Conservation (phyloP, 2,329 filamentous ascomycete species). For the Cephalotrichum gorgonifer region DNA sequence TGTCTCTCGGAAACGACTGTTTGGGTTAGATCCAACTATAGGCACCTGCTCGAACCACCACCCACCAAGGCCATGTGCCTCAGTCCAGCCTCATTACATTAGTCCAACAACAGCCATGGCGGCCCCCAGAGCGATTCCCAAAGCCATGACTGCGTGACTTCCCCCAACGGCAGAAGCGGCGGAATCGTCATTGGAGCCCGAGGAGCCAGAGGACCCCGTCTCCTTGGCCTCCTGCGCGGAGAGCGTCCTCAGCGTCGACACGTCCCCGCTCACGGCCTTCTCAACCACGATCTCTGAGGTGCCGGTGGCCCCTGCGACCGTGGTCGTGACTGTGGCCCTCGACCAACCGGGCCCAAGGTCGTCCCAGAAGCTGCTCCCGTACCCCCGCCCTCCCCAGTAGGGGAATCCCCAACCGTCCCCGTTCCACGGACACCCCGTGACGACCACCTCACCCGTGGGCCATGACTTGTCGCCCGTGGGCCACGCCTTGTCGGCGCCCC, state of each 20-base stretch:
- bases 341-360: conserved; percentile 11
- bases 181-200: conserved; percentile 4
- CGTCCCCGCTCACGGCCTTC: conserved; percentile 8
- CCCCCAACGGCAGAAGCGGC: background rate
- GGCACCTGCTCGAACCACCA: background rate
- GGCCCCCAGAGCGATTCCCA: conserved; percentile 11
- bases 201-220: conserved; percentile 5
- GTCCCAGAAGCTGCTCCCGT: conserved; percentile 11
- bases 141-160: conserved; percentile 7
- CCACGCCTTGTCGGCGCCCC: conserved; percentile 8
- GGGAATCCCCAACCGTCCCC: conserved; percentile 12
- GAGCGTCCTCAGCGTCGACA: conserved; percentile 11
- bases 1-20: background rate
- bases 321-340: conserved; percentile 13
- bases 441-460: conserved; percentile 12
- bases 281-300: conserved; percentile 5
- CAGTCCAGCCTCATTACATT: conserved; percentile 10
- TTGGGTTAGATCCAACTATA: background rate
- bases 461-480: conserved; percentile 5
- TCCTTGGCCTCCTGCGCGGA: conserved; percentile 6
- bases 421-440: conserved; percentile 15
- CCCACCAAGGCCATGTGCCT: background rate
- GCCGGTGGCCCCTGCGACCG: conserved; percentile 5
- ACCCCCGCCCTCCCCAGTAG: conserved; percentile 13
- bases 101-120: conserved; percentile 10